Percentiles rank a stretch among this genome's conserved stretches.
These are phyloP conservation scores for Hymenoscyphus fructigenus DNA, from an alignment of 2,329 filamentous ascomycete genomes.

Conservation along the genomic window DNA sequence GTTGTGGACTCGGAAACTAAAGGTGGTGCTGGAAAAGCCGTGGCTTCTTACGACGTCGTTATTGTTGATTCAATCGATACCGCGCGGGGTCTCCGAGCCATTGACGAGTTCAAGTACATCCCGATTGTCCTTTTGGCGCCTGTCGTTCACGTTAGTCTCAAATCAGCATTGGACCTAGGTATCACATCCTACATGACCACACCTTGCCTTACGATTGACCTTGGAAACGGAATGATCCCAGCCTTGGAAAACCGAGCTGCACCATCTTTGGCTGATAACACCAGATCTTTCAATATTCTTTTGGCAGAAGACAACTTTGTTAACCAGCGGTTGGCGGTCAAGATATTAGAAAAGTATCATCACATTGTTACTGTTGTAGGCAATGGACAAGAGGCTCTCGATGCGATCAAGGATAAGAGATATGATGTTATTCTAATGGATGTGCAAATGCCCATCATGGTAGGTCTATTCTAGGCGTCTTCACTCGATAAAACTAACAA, in stretches of 20 bases:
- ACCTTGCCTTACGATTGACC: constrained; percentile 87
- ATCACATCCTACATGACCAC: constrained; percentile 99
- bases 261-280: constrained; percentile 88
- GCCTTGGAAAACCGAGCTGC: constrained; percentile 91
- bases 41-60: constrained; percentile 79
- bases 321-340: constrained; percentile 92
- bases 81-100: constrained; percentile 77
- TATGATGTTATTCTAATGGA: constrained; percentile 99
- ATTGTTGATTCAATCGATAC: constrained; percentile 93
- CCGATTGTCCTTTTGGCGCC: constrained; percentile 91
- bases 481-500: constrained; percentile 38
- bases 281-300: constrained; percentile 91
- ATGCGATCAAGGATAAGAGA: constrained; percentile 86
- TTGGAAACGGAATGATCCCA: constrained; percentile 94
- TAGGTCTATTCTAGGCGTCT: constrained; percentile 42
- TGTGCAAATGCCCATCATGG: constrained; percentile 99
- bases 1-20: constrained; percentile 79
- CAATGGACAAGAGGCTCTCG: constrained; percentile 90
- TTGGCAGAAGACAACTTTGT: constrained; percentile 96
- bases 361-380: constrained; percentile 89
- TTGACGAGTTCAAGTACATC: constrained; percentile 97
- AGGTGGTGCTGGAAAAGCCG: constrained; percentile 51
- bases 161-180: constrained; percentile 89
- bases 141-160: constrained; percentile 84
- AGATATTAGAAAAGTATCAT: constrained; percentile 96